A percentile compares a stretch with the other conserved stretches of the same genome.
phyloP scores from a whole-genome alignment of 176 grass and related monocot species.

The Cenchrus purpureus region DNA sequence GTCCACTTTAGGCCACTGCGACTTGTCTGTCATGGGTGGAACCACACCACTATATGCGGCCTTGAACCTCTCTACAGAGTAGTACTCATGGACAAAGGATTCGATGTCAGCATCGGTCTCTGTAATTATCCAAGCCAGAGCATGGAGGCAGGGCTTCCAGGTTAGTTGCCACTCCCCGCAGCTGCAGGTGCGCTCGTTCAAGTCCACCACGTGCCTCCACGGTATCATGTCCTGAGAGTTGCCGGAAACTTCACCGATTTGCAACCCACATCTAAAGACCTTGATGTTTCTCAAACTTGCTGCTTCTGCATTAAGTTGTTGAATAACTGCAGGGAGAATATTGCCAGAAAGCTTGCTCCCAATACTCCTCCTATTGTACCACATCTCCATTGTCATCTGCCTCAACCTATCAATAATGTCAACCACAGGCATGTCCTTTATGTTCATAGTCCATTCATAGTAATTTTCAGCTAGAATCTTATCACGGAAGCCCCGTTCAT shows the following conservation, averaged over 20 bases:
- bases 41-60: conserved; percentile 19
- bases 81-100: conserved; percentile 16
- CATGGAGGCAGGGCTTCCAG: conserved; percentile 22
- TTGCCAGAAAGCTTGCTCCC: conserved; percentile 29
- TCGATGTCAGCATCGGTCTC: not conserved
- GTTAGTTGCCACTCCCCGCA: conserved; percentile 22
- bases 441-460: conserved; percentile 16
- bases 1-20: conserved; percentile 20
- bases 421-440: conserved; percentile 28
- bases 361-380: conserved; percentile 13
- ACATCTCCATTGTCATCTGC: conserved; percentile 14
- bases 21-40: conserved; percentile 15
- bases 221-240: not conserved
- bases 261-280: conserved; percentile 1
- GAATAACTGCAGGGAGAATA: conserved; percentile 24
- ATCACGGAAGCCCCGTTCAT: conserved; percentile 1
- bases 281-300: conserved; percentile 12
- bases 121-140: conserved; percentile 23
- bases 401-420: conserved; percentile 27
- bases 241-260: conserved; percentile 20
- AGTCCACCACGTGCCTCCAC: conserved; percentile 30
- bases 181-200: conserved; percentile 13
- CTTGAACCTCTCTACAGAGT: conserved; percentile 29
- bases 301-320: conserved; percentile 23
- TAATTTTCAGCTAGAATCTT: conserved; percentile 15